Evolutionary conservation across 768 basidiomycete genomes (phyloP).

Genomic region (Ramaria rubella): DNA sequence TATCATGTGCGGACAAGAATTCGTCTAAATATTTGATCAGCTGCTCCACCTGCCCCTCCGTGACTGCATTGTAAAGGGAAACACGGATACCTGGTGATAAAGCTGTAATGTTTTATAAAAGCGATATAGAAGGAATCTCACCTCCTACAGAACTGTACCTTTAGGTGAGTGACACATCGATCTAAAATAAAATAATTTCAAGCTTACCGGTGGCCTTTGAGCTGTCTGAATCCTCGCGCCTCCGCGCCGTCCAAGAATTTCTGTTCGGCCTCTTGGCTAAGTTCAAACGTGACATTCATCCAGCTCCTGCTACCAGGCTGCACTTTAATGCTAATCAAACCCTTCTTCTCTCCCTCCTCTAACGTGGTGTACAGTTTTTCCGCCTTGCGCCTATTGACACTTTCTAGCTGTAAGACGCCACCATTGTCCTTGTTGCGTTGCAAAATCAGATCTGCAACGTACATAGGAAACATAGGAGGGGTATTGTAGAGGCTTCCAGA

Average conservation of each 20-base stretch:
- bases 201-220: slow-evolving; percentile 88
- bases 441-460: slow-evolving; percentile 83
- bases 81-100: slow-evolving; percentile 57
- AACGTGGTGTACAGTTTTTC: slow-evolving; percentile 70
- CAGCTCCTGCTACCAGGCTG: slow-evolving; percentile 72
- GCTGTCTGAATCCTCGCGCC: slow-evolving; percentile 67
- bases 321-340: slow-evolving; percentile 68
- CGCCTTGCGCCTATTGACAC: slow-evolving; percentile 64
- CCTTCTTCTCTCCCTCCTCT: slow-evolving; percentile 61
- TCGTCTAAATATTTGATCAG: slow-evolving; percentile 54
- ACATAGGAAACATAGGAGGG: slow-evolving; percentile 85
- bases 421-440: slow-evolving; percentile 59
- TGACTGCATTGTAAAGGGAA: slow-evolving; percentile 86
- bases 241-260: slow-evolving; percentile 79
- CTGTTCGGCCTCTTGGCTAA: slow-evolving; percentile 66
- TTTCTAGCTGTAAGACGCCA: slow-evolving; percentile 59
- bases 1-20: slow-evolving; percentile 29
- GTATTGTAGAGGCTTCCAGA: slow-evolving; percentile 84
- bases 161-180: neutral
- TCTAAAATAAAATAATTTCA: neutral
- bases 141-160: slow-evolving; percentile 49
- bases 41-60: slow-evolving; percentile 61
- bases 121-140: slow-evolving; percentile 14
- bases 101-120: neutral
- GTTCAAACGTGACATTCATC: slow-evolving; percentile 92